These are phyloP conservation scores for Tuctoria greenei DNA, from an alignment of 176 grass and related monocot species.

Conservation along the genomic window DNA sequence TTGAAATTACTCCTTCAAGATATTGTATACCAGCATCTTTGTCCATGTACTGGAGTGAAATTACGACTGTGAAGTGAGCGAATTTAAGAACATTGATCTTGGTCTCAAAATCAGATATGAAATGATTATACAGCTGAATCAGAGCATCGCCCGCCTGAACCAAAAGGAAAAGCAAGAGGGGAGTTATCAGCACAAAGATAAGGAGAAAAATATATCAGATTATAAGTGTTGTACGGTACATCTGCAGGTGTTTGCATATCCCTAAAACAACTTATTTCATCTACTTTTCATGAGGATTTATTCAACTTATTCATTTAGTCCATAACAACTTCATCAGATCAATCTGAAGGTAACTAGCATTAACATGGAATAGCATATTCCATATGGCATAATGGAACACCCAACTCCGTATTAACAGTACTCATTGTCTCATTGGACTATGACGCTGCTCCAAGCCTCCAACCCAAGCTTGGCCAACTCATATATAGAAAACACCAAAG, in stretches of 20 bases:
- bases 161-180: conserved; percentile 8
- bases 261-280: background rate
- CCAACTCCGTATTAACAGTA: background rate
- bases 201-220: conserved; percentile 4
- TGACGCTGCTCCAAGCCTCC: background rate
- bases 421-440: background rate
- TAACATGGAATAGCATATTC: too few species aligned
- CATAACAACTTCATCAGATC: too few species aligned
- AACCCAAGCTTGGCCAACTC: background rate
- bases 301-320: background rate
- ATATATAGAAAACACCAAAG: background rate
- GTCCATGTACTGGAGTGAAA: conserved; percentile 80
- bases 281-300: background rate
- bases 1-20: conserved; percentile 73
- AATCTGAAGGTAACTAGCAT: too few species aligned
- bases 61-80: conserved; percentile 64
- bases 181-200: background rate
- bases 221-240: background rate
- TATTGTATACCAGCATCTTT: conserved; percentile 72
- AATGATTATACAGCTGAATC: conserved; percentile 81
- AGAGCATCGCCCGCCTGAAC: conserved; percentile 78
- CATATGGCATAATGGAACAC: too few species aligned
- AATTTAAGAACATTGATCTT: conserved; percentile 93
- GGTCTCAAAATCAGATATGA: conserved; percentile 88
- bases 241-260: background rate